phyloP scores from a whole-genome alignment of 306 rosid species.

The Benincasa hispida region DNA sequence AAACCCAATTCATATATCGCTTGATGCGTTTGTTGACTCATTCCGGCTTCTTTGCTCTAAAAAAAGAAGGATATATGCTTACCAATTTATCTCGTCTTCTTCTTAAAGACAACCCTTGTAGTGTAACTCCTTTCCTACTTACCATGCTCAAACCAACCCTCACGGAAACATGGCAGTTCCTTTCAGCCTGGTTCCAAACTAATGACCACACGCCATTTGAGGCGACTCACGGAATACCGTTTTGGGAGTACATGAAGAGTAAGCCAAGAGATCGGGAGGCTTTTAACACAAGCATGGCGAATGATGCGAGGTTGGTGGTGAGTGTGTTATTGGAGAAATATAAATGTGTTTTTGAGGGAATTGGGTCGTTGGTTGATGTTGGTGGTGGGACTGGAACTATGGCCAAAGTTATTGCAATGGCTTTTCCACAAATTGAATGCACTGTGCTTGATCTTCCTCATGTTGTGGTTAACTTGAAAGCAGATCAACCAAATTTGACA shows the following conservation, averaged over 20 bases:
- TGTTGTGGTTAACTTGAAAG: background rate
- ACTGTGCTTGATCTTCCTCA: background rate
- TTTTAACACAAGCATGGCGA: background rate
- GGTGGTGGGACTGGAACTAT: background rate
- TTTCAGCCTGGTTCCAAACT: background rate
- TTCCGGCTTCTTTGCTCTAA: background rate
- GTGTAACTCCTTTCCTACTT: background rate
- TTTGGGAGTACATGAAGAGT: background rate
- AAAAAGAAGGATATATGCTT: background rate
- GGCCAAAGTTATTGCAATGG: background rate
- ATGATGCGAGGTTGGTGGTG: background rate
- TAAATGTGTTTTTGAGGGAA: background rate
- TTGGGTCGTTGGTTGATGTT: background rate
- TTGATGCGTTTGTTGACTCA: background rate
- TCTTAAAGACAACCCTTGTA: background rate
- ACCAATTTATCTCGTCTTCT: background rate
- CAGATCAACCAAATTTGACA: background rate
- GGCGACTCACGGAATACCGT: background rate
- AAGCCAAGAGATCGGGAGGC: background rate
- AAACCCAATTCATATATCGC: background rate
- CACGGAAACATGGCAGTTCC: background rate
- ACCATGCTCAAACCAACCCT: background rate
- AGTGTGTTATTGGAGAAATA: background rate
- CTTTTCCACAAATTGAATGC: background rate
- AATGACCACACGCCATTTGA: background rate